These are phyloP conservation scores for Pholiota adiposa DNA, from an alignment of 1,284 basidiomycete genomes.

Conservation along the genomic window DNA sequence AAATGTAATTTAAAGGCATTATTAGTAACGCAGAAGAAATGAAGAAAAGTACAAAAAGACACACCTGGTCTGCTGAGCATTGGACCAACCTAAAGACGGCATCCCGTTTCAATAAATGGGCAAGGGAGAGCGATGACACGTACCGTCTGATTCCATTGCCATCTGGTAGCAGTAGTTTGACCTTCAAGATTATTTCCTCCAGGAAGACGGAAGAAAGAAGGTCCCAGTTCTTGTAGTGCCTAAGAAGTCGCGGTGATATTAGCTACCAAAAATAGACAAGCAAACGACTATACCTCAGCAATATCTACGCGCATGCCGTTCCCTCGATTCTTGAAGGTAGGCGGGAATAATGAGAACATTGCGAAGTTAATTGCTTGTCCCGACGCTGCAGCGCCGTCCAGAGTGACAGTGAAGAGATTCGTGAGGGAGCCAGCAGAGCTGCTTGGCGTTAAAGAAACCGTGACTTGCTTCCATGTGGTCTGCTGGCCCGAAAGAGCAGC, in stretches of 20 bases:
- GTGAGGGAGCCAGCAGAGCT: slow-evolving; percentile 43
- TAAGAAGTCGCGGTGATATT: slow-evolving; percentile 23
- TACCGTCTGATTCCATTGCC: slow-evolving; percentile 73
- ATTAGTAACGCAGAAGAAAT: neutral
- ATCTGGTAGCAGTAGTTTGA: slow-evolving; percentile 54
- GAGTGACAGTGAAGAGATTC: slow-evolving; percentile 58
- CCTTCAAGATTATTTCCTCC: slow-evolving; percentile 61
- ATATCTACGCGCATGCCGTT: slow-evolving; percentile 72
- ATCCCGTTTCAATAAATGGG: neutral
- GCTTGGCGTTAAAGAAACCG: slow-evolving; percentile 48
- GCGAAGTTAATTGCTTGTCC: slow-evolving; percentile 64
- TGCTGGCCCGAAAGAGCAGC: slow-evolving; percentile 46
- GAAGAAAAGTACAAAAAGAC: neutral
- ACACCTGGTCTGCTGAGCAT: slow-evolving; percentile 33
- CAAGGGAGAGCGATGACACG: slow-evolving; percentile 7
- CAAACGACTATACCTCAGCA: slow-evolving; percentile 46
- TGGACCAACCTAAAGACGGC: slow-evolving; percentile 41
- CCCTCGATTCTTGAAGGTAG: slow-evolving; percentile 63
- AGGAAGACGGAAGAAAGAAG: slow-evolving; percentile 69
- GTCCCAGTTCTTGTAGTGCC: slow-evolving; percentile 57
- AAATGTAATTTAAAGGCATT: neutral
- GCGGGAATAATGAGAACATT: slow-evolving; percentile 72
- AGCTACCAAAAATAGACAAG: neutral
- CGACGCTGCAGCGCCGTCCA: slow-evolving; percentile 49
- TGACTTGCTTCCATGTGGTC: slow-evolving; percentile 56